phyloP scores from a whole-genome alignment of 1,284 basidiomycete species.

The Fomitopsis schrenkii region DNA sequence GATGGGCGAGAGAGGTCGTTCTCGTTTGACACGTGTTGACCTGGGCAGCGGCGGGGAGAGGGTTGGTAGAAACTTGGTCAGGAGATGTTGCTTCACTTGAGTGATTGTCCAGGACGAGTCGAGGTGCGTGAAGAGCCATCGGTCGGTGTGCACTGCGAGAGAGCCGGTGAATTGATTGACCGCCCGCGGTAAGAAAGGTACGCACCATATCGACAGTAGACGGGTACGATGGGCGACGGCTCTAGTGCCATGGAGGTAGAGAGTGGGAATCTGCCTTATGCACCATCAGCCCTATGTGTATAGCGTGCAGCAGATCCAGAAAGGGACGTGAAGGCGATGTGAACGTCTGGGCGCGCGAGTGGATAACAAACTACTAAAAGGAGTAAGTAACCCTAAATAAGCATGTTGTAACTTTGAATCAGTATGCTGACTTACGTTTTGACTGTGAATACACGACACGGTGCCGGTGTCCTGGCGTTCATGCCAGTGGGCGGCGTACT shows the following conservation, averaged over 20 bases:
- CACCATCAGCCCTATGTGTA: neutral
- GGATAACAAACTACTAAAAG: too few species aligned
- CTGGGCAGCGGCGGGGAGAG: neutral
- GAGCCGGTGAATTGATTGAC: conserved; percentile 3
- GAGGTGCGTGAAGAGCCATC: conserved; percentile 67
- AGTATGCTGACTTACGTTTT: too few species aligned
- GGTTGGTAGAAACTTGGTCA: conserved; percentile 48
- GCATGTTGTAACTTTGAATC: too few species aligned
- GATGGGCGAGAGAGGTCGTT: conserved; percentile 21
- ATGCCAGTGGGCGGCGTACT: too few species aligned
- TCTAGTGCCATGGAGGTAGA: neutral
- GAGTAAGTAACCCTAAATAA: too few species aligned
- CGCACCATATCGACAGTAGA: conserved; percentile 54
- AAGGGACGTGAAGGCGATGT: neutral
- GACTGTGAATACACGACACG: too few species aligned
- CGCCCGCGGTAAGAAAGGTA: conserved; percentile 8
- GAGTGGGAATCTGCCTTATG: neutral
- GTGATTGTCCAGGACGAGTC: conserved; percentile 53
- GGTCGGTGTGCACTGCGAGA: conserved; percentile 59
- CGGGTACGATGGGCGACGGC: conserved; percentile 16
- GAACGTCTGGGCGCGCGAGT: too few species aligned
- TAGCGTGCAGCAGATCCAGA: neutral
- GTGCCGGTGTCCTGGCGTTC: too few species aligned
- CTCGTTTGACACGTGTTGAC: conserved; percentile 24
- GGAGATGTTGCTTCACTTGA: conserved; percentile 56